Base-by-base conservation (phyloP, 2,329 filamentous ascomycete species). In the Aurifilum marmelostoma region DNA sequence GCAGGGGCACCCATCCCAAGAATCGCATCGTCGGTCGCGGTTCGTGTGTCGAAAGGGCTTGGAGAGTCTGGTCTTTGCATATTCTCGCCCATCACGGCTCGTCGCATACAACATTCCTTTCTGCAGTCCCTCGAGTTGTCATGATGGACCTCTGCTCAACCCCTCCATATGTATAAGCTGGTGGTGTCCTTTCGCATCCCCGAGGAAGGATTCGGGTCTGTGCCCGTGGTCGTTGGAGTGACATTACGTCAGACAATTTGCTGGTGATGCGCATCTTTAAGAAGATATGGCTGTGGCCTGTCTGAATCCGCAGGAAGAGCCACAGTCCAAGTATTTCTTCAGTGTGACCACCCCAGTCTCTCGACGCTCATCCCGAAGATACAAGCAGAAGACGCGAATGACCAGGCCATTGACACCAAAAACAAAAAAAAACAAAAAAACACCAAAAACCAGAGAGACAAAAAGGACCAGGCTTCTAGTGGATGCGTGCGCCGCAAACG, bases 401-500 rank as follows among this genome's bases (percentile, higher is more conserved):
- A 16, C 18, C 29, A n/a, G 37, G 59, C 37, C n/a, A 16, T 21
- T 16, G 21, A 2, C 34, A 34, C 37, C 34, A 4, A 4, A 8
- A 34, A 8, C 34, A 34, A 8, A 8, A 8, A 34, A 34, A 34
- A 8, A 34, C 34, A 34, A 8, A 34, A 4, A 34, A 8, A 34
- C 4, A 37, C 16, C n/a, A n/a, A n/a, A n/a, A n/a, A n/a, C n/a
- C n/a, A 39, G 39, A 21, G 9, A 37, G 9, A 39, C 7, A 39
- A 11, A 39, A 11, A 39, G 11, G 37, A 24, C 9, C 14, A 24
- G 14, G 27, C 16, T 29, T 24, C 71, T 78, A 84, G 67, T 84
- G 81, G 68, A 87, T 83, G 58, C 77, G 77, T n/a, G 78, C 74
- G 29, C 78, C 78, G 74, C 87, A 89, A 54, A 85, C 74, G 47